Conservation (phyloP, 78 protist genomes). For the Dictyostelium citrinum region DNA sequence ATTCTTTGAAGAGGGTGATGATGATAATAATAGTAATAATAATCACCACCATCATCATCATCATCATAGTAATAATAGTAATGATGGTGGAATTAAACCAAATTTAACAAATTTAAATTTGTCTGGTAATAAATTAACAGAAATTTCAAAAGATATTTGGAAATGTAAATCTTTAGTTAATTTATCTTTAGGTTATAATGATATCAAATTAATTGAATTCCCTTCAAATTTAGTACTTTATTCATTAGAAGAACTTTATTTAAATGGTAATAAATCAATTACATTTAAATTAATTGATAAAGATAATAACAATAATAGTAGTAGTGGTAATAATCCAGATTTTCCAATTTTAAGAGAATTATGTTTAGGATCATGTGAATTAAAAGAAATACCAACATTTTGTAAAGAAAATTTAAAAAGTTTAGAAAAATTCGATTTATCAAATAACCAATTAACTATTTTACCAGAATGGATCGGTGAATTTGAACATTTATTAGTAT, state of each 20-base stretch:
- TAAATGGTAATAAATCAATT: slow-evolving; percentile 30
- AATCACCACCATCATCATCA: not conserved
- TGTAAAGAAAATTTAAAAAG: not conserved
- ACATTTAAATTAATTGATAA: not conserved
- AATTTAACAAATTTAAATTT: slow-evolving; percentile 22
- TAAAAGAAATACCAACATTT: slow-evolving; percentile 7
- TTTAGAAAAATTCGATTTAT: slow-evolving; percentile 40
- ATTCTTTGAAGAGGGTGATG: not conserved
- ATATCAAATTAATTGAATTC: not conserved
- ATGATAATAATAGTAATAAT: not conserved
- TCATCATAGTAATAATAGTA: not conserved
- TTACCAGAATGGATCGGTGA: not conserved
- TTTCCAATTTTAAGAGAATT: slow-evolving; percentile 50
- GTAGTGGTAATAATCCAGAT: not conserved
- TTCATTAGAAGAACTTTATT: slow-evolving; percentile 43
- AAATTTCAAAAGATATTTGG: slow-evolving; percentile 17
- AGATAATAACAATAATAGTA: not conserved
- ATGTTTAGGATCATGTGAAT: slow-evolving; percentile 24
- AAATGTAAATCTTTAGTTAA: slow-evolving; percentile 1
- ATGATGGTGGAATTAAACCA: not conserved
- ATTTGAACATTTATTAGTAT: slow-evolving; percentile 12
- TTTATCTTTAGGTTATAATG: slow-evolving; percentile 37
- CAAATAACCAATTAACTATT: not conserved
- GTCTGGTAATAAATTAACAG: slow-evolving; percentile 18
- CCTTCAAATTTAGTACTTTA: slow-evolving; percentile 2